Evolutionary conservation across 2,329 filamentous ascomycete genomes (phyloP), one percentile per base, ranked within the genome.

Genomic region (Trichoderma atrobrunneum): DNA sequence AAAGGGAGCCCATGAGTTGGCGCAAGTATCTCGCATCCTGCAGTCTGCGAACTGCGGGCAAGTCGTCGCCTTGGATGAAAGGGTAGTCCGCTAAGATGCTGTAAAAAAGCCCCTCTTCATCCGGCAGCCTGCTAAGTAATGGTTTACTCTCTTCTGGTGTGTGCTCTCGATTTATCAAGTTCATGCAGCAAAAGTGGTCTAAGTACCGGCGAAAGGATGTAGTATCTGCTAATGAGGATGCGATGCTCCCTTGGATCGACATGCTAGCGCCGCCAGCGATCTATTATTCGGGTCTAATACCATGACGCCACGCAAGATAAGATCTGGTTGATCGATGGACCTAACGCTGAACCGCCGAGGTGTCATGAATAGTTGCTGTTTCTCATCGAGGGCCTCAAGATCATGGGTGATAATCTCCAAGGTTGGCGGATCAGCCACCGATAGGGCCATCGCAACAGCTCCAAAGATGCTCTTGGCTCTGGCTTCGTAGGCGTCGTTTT

Each of bases 101-200:
- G 36, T 39, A 39, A 39, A 39, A 32, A 39, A 36, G 34, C 34
- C 14, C 34, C 34, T 36, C 0, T 14, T 16, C 14, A 16, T 3
- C 12, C 5, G 34, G 34, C 12, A 36, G 12, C 34, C 1, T 36
- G 1, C 2, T 1, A 34, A 34, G 32, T 34, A 5, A 5, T 34
- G 1, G 1, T 34, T 34, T 34, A 1, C 32, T 34, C 32, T 34
- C 3, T 36, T 14, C 34, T 36, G 34, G 12, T 14, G 14, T 39
- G 36, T 39, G 36, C 36, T 36, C 14, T 16, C 1, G 16, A 18
- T 8, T 8, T 3, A 39, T 39, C 36, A 18, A 8, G 3, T 8
- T 16, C 0, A 0, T 8, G 16, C 36, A 4, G 16, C 36, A 39
- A 7, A 43, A 10, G 1, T 43, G 0, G 2, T 5, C 16, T n/a